Conservation (phyloP, 805 yeast species). For the Teunomyces funiuensis region DNA sequence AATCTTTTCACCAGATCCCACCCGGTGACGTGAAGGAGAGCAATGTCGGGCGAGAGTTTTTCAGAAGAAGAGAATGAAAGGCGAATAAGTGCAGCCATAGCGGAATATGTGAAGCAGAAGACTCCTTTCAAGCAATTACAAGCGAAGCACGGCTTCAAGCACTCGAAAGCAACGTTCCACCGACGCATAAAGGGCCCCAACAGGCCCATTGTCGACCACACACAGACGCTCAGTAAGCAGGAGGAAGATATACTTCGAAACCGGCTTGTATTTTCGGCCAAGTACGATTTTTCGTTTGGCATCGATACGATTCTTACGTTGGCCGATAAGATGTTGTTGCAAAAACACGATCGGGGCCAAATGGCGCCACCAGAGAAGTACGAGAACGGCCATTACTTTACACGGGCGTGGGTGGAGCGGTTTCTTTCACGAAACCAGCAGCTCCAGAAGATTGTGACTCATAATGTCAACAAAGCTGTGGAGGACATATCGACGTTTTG, state of each 20-base stretch:
- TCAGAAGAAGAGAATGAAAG: slow-evolving; percentile 1
- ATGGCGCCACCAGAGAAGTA: neutral
- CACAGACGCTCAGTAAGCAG: neutral
- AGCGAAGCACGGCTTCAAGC: neutral
- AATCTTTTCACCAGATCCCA: too few relatives aligned
- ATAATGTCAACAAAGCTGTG: neutral
- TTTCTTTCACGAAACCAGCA: slow-evolving; percentile 1
- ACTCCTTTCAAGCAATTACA: neutral
- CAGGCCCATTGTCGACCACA: neutral
- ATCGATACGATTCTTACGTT: slow-evolving; percentile 1
- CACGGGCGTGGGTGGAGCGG: neutral
- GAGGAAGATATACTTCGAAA: slow-evolving; percentile 1
- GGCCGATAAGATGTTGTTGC: slow-evolving; percentile 4
- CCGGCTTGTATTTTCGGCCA: neutral
- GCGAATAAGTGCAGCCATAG: neutral
- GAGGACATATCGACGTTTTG: slow-evolving; percentile 2
- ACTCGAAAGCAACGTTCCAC: slow-evolving; percentile 3
- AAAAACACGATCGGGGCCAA: neutral
- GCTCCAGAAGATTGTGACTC: neutral
- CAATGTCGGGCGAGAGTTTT: neutral
- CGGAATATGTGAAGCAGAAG: neutral
- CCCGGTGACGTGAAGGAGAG: too few relatives aligned
- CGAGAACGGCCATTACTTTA: slow-evolving; percentile 1
- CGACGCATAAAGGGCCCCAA: neutral
- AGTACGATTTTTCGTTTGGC: neutral